Percentiles rank a stretch among this genome's conserved stretches.
These are phyloP conservation scores for Ceratocystis cubensis DNA, from an alignment of 2,329 filamentous ascomycete species.

Conservation along the genomic window DNA sequence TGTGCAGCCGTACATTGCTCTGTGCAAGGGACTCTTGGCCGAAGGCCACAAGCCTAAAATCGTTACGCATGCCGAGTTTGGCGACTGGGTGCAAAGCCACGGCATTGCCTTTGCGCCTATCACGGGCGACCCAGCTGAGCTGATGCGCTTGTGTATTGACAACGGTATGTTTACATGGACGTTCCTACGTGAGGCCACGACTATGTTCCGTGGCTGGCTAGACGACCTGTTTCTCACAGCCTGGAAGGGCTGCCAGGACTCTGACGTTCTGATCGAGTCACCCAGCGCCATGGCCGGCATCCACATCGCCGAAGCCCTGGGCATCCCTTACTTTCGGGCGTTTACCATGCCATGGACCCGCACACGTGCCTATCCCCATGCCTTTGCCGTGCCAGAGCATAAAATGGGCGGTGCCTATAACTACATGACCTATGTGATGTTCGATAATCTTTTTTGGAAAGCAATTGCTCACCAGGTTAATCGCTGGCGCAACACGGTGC, in stretches of 20 bases:
- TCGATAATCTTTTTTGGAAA: constrained; percentile 95
- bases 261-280: constrained; percentile 85
- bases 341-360: constrained; percentile 99
- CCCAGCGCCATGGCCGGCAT: constrained; percentile 96
- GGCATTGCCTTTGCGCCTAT: constrained; percentile 87
- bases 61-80: constrained; percentile 84
- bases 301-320: constrained; percentile 85
- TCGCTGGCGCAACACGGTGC: constrained; percentile 70
- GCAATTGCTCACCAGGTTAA: constrained; percentile 86
- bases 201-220: constrained; percentile 87
- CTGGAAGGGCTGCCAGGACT: constrained; percentile 71
- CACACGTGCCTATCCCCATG: constrained; percentile 89
- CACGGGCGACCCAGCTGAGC: constrained; percentile 79
- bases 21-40: constrained; percentile 78
- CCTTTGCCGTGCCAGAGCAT: constrained; percentile 81
- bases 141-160: constrained; percentile 93
- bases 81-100: constrained; percentile 77
- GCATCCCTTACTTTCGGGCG: constrained; percentile 89
- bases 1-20: constrained; percentile 91
- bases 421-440: constrained; percentile 87
- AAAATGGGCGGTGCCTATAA: constrained; percentile 96
- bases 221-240: constrained; percentile 74
- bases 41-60: constrained; percentile 82
- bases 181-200: constrained; percentile 76
- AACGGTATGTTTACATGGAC: constrained; percentile 93